These are phyloP conservation scores for Kwoniella europaea DNA, from an alignment of 768 basidiomycete species.

Conservation along the genomic window DNA sequence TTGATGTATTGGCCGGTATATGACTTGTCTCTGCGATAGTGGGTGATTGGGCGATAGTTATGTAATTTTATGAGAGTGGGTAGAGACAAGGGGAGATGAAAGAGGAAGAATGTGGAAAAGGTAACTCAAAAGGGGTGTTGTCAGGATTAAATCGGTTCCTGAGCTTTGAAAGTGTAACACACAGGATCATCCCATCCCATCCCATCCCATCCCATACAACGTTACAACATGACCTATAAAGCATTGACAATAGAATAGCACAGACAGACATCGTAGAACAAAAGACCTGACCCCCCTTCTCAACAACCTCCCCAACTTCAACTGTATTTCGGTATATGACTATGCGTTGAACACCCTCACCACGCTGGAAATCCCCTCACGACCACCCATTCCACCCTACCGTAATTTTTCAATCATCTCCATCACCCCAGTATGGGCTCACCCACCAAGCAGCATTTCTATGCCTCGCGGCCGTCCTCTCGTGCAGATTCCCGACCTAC, in stretches of 20 bases:
- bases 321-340: too few species aligned
- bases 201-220: neutral
- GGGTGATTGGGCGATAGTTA: neutral
- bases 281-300: too few species aligned
- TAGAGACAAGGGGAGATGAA: neutral
- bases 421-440: slow-evolving; percentile 25
- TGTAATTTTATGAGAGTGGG: neutral
- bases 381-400: slow-evolving; percentile 11
- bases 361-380: neutral
- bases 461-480: slow-evolving; percentile 72
- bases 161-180: neutral
- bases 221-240: neutral
- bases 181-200: too few species aligned
- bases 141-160: slow-evolving; percentile 11
- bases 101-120: neutral
- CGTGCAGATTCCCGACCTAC: slow-evolving; percentile 68
- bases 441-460: slow-evolving; percentile 72
- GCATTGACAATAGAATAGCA: neutral
- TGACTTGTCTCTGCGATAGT: neutral
- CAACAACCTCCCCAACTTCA: too few species aligned
- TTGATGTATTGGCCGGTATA: neutral
- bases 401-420: neutral
- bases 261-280: too few species aligned
- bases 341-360: too few species aligned
- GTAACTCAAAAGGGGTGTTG: neutral